Base-by-base conservation (phyloP, 164 flowering plant genomes). In the Nymphaea colorata region DNA sequence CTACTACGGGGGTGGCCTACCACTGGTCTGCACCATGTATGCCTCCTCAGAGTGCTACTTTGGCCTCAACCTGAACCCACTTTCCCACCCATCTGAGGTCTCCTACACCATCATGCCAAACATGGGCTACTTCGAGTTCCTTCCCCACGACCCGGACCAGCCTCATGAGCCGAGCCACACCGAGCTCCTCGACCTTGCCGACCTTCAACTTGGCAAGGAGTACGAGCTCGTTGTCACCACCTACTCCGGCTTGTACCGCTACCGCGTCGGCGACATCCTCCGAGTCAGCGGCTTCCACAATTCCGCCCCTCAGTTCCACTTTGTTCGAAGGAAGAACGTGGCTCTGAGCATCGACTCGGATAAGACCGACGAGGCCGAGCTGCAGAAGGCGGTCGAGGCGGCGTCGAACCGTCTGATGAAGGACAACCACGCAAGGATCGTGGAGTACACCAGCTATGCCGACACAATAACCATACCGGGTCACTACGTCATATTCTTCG, bases 21-120 rank as follows among this genome's bases (percentile, higher is more conserved):
- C 84, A 0, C 62, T 71, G 43, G 76, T 78, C 0, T 81, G 78
- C 74, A 81, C 82, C 64, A 81, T 81, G 82, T 81, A 81, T 63
- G 83, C 83, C 5, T 80, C 83, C 11, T 78, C 80, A 25, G 80
- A 78, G 78, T 75, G 80, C 70, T 81, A 77, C 66, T 81, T 81
- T 25, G 84, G 84, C 10, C 77, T 81, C 57, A 81, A 81, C 55
- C 80, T 79, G 3, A 75, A 68, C 66, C 84, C 84, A 47, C 72
- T 81, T 74, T 73, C 67, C 65, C 64, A 73, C 66, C 84, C 84
- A 4, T 64, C 76, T 7, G 80, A 81, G 10, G 80, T 79, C 2
- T 69, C 76, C 62, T 94, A 91, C 77, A 79, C 82, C 61, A 77
- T 81, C 67, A 75, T 81, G 79, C 84, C 84, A 10, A 81, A 77